A percentile compares a stretch with the other conserved stretches of the same genome.
phyloP scores from a whole-genome alignment of 768 basidiomycete genomes.

The Boletus barrowsii region DNA sequence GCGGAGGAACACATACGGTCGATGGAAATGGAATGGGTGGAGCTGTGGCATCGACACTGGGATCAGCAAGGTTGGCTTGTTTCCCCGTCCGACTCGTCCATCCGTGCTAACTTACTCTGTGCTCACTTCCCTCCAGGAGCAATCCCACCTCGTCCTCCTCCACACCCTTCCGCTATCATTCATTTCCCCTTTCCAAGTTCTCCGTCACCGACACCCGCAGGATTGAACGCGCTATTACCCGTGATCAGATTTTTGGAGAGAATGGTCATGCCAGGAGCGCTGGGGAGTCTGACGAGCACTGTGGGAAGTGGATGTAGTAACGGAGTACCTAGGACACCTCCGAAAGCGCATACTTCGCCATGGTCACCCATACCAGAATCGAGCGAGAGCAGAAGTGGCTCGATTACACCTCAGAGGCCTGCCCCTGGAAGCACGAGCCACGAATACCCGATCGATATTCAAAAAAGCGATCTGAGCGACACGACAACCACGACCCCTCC shows the following conservation, averaged over 20 bases:
- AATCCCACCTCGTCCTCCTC: slow-evolving; percentile 62
- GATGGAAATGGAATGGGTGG: slow-evolving; percentile 67
- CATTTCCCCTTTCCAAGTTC: slow-evolving; percentile 76
- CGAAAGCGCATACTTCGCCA: slow-evolving; percentile 13
- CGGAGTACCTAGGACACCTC: slow-evolving; percentile 8
- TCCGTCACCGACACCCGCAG: slow-evolving; percentile 49
- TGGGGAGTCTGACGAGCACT: slow-evolving; percentile 17
- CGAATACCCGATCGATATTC: slow-evolving; percentile 14
- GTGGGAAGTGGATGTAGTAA: not conserved
- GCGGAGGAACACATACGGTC: slow-evolving; percentile 72
- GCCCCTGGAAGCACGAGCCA: not conserved
- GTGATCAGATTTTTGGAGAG: slow-evolving; percentile 68
- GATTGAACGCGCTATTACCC: slow-evolving; percentile 58
- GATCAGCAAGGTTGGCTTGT: slow-evolving; percentile 13
- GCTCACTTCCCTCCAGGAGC: slow-evolving; percentile 1
- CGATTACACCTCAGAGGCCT: slow-evolving; percentile 12
- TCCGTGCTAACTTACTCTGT: slow-evolving; percentile 8
- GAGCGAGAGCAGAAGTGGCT: slow-evolving; percentile 18
- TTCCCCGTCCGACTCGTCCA: not conserved
- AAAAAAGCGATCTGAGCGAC: slow-evolving; percentile 14
- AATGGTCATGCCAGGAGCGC: slow-evolving; percentile 48
- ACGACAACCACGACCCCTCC: slow-evolving; percentile 12
- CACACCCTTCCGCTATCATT: slow-evolving; percentile 66
- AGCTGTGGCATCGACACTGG: slow-evolving; percentile 33
- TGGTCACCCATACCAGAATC: slow-evolving; percentile 19